Percentiles rank a stretch among this genome's conserved stretches.
These are phyloP conservation scores for Rhododendron williamsianum DNA, from an alignment of 148 eudicot species.

Conservation along the genomic window DNA sequence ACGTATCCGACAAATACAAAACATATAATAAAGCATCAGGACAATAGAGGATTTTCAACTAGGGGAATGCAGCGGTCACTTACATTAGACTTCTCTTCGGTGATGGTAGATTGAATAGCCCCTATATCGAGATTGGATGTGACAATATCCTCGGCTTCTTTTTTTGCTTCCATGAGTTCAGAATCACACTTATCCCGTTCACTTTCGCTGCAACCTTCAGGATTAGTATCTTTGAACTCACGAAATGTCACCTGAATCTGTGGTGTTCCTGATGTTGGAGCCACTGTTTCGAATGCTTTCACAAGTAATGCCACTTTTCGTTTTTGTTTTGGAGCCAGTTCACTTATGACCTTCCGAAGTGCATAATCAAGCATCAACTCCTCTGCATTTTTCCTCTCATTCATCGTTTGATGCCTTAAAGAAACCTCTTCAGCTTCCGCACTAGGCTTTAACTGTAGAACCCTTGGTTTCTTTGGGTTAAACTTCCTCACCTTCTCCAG, in stretches of 20 bases:
- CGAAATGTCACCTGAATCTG: conserved; percentile 17
- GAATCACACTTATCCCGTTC: conserved; percentile 2
- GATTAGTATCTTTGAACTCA: conserved; percentile 1
- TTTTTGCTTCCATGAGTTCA: neutral
- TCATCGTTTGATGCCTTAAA: conserved; percentile 51
- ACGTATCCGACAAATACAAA: neutral
- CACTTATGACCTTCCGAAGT: conserved; percentile 58
- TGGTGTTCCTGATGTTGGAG: conserved; percentile 38
- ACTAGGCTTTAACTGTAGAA: conserved; percentile 32
- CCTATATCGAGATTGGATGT: neutral
- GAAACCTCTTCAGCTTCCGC: conserved; percentile 50
- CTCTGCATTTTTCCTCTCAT: conserved; percentile 51
- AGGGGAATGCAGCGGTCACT: neutral
- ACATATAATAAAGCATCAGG: neutral
- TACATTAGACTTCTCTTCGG: conserved; percentile 6
- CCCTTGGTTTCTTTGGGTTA: conserved; percentile 37
- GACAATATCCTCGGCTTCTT: neutral
- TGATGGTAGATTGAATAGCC: neutral
- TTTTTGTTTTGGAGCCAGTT: conserved; percentile 77
- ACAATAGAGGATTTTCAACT: neutral
- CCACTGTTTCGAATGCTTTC: conserved; percentile 78
- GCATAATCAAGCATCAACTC: conserved; percentile 98
- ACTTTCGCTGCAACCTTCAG: neutral
- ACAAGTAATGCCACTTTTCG: conserved; percentile 68
- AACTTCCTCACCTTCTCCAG: conserved; percentile 66